These are phyloP conservation scores for Zygotorulaspora florentina DNA, from an alignment of 805 yeast genomes.

Conservation along the genomic window DNA sequence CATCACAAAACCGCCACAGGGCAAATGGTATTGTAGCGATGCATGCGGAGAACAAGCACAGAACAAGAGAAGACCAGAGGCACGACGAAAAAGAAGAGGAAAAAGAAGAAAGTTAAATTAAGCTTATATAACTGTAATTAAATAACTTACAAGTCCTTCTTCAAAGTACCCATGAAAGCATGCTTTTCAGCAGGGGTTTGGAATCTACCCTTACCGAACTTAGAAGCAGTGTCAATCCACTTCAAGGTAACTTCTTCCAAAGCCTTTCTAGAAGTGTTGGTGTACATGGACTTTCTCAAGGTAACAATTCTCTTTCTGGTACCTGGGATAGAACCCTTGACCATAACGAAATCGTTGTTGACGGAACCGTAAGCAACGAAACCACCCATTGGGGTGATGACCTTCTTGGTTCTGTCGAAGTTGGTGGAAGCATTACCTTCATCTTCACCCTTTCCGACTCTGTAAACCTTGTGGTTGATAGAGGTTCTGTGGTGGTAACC, in stretches of 20 bases:
- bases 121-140: not conserved
- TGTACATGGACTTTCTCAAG: conserved; percentile 96
- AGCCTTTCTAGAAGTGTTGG: conserved; percentile 97
- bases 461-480: conserved; percentile 99
- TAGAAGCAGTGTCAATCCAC: conserved; percentile 99
- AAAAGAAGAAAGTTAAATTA: conserved; percentile 2
- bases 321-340: conserved; percentile 99
- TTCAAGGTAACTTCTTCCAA: conserved; percentile 93
- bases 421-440: conserved; percentile 93
- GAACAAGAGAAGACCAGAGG: not conserved
- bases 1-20: conserved; percentile 53
- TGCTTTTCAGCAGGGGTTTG: conserved; percentile 99
- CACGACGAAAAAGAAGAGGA: conserved; percentile 8
- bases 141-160: conserved; percentile 79
- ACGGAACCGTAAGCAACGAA: conserved; percentile 98
- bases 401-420: conserved; percentile 99
- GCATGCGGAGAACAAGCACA: conserved; percentile 21
- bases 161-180: conserved; percentile 99
- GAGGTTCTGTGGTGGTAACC: conserved; percentile 99
- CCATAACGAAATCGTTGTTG: conserved; percentile 94
- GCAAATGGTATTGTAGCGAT: conserved; percentile 70
- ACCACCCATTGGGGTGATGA: conserved; percentile 99
- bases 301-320: conserved; percentile 99
- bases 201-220: conserved; percentile 99
- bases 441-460: conserved; percentile 95